Percentiles rank a stretch among this genome's conserved stretches.
phyloP scores from a whole-genome alignment of 257 asterid species.

The Capsicum baccatum region DNA sequence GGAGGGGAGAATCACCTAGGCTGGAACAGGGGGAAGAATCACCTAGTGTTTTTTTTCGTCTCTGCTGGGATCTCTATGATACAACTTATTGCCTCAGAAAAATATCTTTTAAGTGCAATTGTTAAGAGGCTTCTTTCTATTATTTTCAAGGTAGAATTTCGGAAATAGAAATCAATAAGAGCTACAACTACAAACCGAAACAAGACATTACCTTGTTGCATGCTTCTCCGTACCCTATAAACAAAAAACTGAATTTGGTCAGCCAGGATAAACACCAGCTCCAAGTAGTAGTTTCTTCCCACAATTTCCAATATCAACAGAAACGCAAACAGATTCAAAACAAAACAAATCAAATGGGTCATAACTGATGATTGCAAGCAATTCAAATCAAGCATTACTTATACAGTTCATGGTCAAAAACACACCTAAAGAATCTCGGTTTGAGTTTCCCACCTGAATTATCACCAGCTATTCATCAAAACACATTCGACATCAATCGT shows the following conservation, averaged over 20 bases:
- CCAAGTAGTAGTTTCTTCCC: neutral
- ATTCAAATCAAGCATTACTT: neutral
- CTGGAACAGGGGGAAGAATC: too few species aligned
- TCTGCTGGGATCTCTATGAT: neutral
- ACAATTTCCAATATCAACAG: neutral
- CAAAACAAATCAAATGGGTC: neutral
- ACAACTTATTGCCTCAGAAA: neutral
- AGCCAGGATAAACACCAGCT: constrained; percentile 15
- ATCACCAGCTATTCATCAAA: too few species aligned
- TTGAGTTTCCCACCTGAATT: too few species aligned
- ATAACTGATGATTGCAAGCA: constrained; percentile 4
- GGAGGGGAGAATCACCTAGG: too few species aligned
- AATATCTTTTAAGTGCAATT: constrained; percentile 4
- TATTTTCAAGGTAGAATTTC: neutral
- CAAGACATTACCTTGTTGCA: constrained; percentile 52
- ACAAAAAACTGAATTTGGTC: constrained; percentile 30
- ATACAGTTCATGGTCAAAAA: too few species aligned
- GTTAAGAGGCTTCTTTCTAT: constrained; percentile 8
- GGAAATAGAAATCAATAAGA: neutral
- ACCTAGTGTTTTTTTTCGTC: too few species aligned
- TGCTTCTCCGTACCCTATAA: constrained; percentile 52
- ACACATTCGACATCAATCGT: too few species aligned
- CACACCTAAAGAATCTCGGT: too few species aligned
- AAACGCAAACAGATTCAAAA: neutral
- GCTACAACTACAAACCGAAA: constrained; percentile 20